phyloP scores from a whole-genome alignment of 129 eudicot genomes.

The Sambucus nigra region DNA sequence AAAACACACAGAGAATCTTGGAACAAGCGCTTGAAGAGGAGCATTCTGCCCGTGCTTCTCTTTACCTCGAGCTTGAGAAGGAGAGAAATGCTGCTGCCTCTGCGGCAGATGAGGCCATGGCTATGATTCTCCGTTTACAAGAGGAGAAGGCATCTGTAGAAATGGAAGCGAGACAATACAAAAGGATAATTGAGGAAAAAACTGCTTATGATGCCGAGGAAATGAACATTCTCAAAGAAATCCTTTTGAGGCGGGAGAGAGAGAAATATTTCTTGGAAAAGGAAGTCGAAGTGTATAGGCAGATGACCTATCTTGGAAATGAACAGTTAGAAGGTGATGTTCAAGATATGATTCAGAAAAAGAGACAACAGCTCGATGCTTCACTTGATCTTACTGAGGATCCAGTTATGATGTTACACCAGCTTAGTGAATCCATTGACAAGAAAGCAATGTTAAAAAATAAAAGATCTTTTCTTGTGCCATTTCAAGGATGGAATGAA shows the following conservation, averaged over 20 bases:
- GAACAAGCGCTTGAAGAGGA: constrained; percentile 54
- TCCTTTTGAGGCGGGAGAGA: constrained; percentile 60
- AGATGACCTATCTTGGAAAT: constrained; percentile 22
- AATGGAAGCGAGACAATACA: constrained; percentile 78
- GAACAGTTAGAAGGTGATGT: constrained; percentile 27
- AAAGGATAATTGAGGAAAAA: constrained; percentile 79
- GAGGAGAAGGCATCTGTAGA: constrained; percentile 82
- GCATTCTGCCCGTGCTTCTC: constrained; percentile 48
- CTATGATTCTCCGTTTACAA: constrained; percentile 92
- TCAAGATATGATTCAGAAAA: constrained; percentile 4
- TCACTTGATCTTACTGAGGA: constrained; percentile 35
- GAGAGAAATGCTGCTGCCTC: constrained; percentile 90
- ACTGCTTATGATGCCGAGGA: constrained; percentile 81
- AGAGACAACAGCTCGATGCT: background rate
- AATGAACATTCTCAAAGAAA: constrained; percentile 83
- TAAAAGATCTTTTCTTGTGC: constrained; percentile 9
- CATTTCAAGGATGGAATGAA: constrained; percentile 10
- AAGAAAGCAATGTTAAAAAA: constrained; percentile 10
- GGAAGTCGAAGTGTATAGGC: constrained; percentile 75
- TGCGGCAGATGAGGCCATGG: constrained; percentile 99
- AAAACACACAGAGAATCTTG: constrained; percentile 29
- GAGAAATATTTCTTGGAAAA: constrained; percentile 80
- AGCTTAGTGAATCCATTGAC: constrained; percentile 31
- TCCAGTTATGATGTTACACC: constrained; percentile 35
- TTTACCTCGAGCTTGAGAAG: constrained; percentile 71